Percentiles rank a stretch among this genome's conserved stretches.
Evolutionary conservation across 2,329 filamentous ascomycete species (phyloP).

Genomic region (Aaosphaeria pasadenensis): DNA sequence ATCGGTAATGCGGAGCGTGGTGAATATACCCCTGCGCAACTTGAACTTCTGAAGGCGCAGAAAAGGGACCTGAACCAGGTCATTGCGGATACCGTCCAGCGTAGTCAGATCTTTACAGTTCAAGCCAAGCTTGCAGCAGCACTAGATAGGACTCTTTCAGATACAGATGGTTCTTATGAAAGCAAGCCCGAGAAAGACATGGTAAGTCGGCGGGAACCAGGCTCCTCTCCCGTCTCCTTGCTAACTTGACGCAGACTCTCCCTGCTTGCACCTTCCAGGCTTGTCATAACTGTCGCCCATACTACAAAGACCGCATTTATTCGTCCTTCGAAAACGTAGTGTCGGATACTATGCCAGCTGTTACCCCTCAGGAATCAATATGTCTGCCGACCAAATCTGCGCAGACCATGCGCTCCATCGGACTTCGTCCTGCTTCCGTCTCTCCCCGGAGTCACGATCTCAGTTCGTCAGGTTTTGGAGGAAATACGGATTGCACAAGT

Average conservation of each 20-base stretch:
- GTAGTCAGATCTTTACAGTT: slow-evolving; percentile 13
- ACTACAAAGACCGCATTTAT: slow-evolving; percentile 47
- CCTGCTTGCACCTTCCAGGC: slow-evolving; percentile 42
- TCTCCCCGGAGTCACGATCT: too few relatives aligned
- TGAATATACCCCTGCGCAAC: slow-evolving; percentile 29
- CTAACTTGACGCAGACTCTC: slow-evolving; percentile 1
- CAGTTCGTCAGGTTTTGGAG: too few relatives aligned
- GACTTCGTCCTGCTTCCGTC: slow-evolving; percentile 8
- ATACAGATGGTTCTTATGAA: too few relatives aligned
- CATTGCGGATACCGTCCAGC: slow-evolving; percentile 21
- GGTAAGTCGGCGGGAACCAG: too few relatives aligned
- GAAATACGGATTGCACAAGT: too few relatives aligned
- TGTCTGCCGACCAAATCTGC: slow-evolving; percentile 37
- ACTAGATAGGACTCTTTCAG: neutral
- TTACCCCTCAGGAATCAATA: slow-evolving; percentile 28
- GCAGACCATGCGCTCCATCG: slow-evolving; percentile 32
- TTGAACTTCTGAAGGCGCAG: slow-evolving; percentile 27
- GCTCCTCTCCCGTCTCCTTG: neutral
- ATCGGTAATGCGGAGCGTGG: slow-evolving; percentile 32
- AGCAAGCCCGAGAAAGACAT: too few relatives aligned
- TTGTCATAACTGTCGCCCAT: slow-evolving; percentile 51
- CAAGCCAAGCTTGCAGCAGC: slow-evolving; percentile 10
- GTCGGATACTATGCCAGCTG: slow-evolving; percentile 29
- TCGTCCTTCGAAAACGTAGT: slow-evolving; percentile 45
- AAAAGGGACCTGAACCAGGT: slow-evolving; percentile 28